These are phyloP conservation scores for Drechslerella coelobrocha DNA, from an alignment of 2,329 filamentous ascomycete species.

Conservation along the genomic window DNA sequence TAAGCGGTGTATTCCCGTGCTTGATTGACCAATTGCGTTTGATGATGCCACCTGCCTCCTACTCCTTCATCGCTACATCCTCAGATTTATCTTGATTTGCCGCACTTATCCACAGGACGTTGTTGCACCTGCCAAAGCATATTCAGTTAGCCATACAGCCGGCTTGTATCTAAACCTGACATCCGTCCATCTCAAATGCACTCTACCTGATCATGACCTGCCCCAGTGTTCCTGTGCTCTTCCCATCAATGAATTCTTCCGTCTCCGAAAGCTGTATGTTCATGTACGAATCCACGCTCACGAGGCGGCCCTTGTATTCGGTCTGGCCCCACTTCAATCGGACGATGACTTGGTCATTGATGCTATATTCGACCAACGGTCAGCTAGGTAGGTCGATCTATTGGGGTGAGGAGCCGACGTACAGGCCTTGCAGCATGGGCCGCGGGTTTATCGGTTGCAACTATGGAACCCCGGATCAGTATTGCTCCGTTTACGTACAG, in stretches of 20 bases:
- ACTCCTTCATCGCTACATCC: slow-evolving; percentile 61
- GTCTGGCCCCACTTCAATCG: slow-evolving; percentile 98
- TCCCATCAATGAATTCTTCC: slow-evolving; percentile 88
- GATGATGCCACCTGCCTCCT: slow-evolving; percentile 58
- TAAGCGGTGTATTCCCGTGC: slow-evolving; percentile 3
- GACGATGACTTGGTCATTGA: slow-evolving; percentile 88
- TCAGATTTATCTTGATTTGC: slow-evolving; percentile 58
- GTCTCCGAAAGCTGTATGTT: slow-evolving; percentile 92
- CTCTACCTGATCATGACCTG: slow-evolving; percentile 86
- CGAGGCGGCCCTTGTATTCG: slow-evolving; percentile 92
- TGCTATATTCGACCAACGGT: slow-evolving; percentile 61
- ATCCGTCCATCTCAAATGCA: background rate
- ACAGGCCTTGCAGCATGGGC: slow-evolving; percentile 93
- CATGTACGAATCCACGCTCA: slow-evolving; percentile 98
- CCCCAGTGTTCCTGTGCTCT: slow-evolving; percentile 82
- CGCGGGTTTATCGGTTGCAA: slow-evolving; percentile 96
- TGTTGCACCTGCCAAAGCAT: slow-evolving; percentile 75
- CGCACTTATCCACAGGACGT: slow-evolving; percentile 83
- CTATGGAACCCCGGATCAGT: slow-evolving; percentile 58
- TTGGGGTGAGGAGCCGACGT: slow-evolving; percentile 59
- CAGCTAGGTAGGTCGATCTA: background rate
- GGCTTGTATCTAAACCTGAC: background rate
- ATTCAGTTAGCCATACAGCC: background rate
- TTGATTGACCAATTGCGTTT: background rate
- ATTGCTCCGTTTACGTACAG: background rate